Evolutionary conservation across 768 basidiomycete genomes (phyloP).

Genomic region (Trametes coccinea): DNA sequence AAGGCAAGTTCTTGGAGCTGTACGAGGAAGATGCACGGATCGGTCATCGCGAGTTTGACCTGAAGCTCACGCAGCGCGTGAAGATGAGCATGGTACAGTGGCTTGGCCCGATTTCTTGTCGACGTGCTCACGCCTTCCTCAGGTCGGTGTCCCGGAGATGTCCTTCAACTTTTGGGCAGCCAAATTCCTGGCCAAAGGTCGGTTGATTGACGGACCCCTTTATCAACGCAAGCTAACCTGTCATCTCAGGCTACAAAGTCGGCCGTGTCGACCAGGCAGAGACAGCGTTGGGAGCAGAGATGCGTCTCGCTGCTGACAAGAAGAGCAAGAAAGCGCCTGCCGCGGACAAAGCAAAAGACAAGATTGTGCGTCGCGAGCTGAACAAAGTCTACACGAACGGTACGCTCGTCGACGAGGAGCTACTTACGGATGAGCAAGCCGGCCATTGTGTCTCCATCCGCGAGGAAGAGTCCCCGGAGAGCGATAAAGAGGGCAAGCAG

Average conservation of each 20-base stretch:
- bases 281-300: slow-evolving; percentile 95
- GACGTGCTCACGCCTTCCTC: neutral
- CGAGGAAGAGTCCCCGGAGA: slow-evolving; percentile 48
- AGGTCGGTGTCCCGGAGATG: slow-evolving; percentile 96
- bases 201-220: neutral
- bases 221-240: neutral
- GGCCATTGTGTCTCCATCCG: slow-evolving; percentile 93
- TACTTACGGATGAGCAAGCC: slow-evolving; percentile 90
- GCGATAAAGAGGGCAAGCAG: slow-evolving; percentile 44
- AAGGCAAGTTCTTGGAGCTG: slow-evolving; percentile 93
- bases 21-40: slow-evolving; percentile 95
- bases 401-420: slow-evolving; percentile 87
- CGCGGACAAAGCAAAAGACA: slow-evolving; percentile 63
- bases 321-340: slow-evolving; percentile 38
- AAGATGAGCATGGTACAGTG: slow-evolving; percentile 95
- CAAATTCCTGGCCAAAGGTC: slow-evolving; percentile 83
- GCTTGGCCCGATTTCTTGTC: neutral
- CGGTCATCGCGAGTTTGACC: slow-evolving; percentile 92
- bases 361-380: slow-evolving; percentile 81
- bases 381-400: slow-evolving; percentile 97
- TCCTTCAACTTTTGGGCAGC: slow-evolving; percentile 93
- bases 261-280: slow-evolving; percentile 97
- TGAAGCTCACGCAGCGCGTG: slow-evolving; percentile 88
- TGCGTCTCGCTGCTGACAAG: slow-evolving; percentile 82
- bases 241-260: slow-evolving; percentile 76